phyloP scores from a whole-genome alignment of 2,329 filamentous ascomycete species.

The Aspergillus transmontanensis region DNA sequence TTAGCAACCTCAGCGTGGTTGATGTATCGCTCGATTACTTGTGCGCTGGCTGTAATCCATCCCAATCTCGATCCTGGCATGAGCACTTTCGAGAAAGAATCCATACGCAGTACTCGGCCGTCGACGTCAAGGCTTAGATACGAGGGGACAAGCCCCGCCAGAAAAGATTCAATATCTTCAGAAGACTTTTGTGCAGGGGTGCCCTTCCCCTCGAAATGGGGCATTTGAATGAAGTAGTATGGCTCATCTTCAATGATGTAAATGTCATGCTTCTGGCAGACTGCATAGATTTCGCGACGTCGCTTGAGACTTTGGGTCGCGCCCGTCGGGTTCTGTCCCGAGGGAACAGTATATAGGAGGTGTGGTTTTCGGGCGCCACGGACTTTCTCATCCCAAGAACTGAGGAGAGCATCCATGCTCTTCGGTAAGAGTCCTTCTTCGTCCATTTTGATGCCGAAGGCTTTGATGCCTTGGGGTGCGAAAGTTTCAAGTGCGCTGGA shows the following conservation, averaged over 20 bases:
- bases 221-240: slow-evolving; percentile 3
- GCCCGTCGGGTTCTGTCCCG: neutral
- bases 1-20: slow-evolving; percentile 76
- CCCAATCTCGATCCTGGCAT: slow-evolving; percentile 74
- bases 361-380: neutral
- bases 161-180: neutral
- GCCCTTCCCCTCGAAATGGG: neutral
- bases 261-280: neutral
- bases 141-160: slow-evolving; percentile 59
- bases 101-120: slow-evolving; percentile 79
- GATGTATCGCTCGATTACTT: slow-evolving; percentile 75
- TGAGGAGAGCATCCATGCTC: neutral
- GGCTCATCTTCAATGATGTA: neutral
- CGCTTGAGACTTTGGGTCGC: neutral
- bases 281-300: neutral
- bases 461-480: neutral
- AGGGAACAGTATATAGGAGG: neutral
- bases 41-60: slow-evolving; percentile 80
- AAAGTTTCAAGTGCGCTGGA: neutral
- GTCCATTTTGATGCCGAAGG: neutral
- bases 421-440: neutral
- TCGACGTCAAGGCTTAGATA: slow-evolving; percentile 75
- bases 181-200: too few relatives aligned
- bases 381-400: neutral
- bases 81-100: slow-evolving; percentile 84